Conservation (phyloP, 257 asterid genomes). For the Capsicum pubescens region DNA sequence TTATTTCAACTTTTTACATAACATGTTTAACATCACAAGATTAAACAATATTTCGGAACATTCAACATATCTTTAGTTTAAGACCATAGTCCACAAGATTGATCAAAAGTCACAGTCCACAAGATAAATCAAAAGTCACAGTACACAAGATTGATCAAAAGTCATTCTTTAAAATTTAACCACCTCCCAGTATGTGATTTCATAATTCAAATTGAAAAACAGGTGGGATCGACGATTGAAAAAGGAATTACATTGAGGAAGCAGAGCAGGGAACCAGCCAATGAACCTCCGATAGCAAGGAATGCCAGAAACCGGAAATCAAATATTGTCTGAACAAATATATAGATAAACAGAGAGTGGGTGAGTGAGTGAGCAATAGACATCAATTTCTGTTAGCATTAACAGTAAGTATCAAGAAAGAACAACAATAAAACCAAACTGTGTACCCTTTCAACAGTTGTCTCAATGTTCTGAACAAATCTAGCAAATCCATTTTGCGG, state of each 20-base stretch:
- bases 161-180: too few relatives aligned
- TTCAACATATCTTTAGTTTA: too few relatives aligned
- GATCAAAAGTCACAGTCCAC: too few relatives aligned
- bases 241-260: constrained; percentile 74
- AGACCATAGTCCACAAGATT: too few relatives aligned
- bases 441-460: constrained; percentile 72
- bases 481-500: constrained; percentile 55
- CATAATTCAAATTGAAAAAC: neutral
- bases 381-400: neutral
- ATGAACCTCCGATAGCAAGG: constrained; percentile 80
- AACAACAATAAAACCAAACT: constrained; percentile 30
- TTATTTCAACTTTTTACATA: too few relatives aligned
- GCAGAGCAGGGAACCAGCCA: constrained; percentile 93
- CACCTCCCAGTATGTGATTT: neutral
- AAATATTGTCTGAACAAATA: constrained; percentile 62
- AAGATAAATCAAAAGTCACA: too few relatives aligned
- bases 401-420: neutral
- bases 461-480: constrained; percentile 63
- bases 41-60: too few relatives aligned
- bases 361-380: neutral
- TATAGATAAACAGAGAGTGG: neutral
- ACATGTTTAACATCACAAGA: too few relatives aligned
- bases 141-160: too few relatives aligned
- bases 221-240: constrained; percentile 19
- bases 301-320: constrained; percentile 94